These are phyloP conservation scores for Chytriomyces sp. DNA, from an alignment of 192 early-diverging fungal species.

Conservation along the genomic window DNA sequence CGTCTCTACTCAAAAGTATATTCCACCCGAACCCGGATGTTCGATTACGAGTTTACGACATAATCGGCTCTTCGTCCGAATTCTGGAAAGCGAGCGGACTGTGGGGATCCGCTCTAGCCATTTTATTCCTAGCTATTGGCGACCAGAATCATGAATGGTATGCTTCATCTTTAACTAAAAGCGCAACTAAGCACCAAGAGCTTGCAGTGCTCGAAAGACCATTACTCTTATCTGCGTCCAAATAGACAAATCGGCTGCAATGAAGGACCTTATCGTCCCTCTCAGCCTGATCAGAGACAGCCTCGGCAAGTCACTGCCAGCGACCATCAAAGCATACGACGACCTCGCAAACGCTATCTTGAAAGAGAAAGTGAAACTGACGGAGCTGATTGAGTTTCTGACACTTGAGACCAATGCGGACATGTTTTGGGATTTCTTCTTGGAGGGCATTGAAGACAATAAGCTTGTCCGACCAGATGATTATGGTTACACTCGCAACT, in stretches of 20 bases:
- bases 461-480: constrained; percentile 59
- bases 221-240: constrained; percentile 34
- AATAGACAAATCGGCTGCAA: constrained; percentile 14
- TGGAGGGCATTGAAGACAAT: constrained; percentile 51
- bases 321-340: constrained; percentile 49
- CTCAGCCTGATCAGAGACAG: constrained; percentile 43
- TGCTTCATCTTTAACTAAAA: not conserved
- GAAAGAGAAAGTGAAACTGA: constrained; percentile 41
- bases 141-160: constrained; percentile 49
- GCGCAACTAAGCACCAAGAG: not conserved
- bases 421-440: constrained; percentile 56
- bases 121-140: constrained; percentile 50
- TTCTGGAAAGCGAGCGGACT: constrained; percentile 53
- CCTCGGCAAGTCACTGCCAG: constrained; percentile 14
- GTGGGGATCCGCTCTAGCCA: constrained; percentile 38
- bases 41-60: constrained; percentile 47
- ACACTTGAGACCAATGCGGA: constrained; percentile 44
- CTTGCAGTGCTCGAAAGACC: constrained; percentile 34
- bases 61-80: constrained; percentile 41
- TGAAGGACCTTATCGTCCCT: constrained; percentile 32
- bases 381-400: constrained; percentile 48
- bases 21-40: constrained; percentile 48
- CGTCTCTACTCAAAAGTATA: constrained; percentile 40
- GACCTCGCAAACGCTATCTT: constrained; percentile 49
- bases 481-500: constrained; percentile 54